Percentiles rank a stretch among this genome's conserved stretches.
phyloP scores from a whole-genome alignment of 768 basidiomycete species.

The Trichaptum fuscoviolaceum region DNA sequence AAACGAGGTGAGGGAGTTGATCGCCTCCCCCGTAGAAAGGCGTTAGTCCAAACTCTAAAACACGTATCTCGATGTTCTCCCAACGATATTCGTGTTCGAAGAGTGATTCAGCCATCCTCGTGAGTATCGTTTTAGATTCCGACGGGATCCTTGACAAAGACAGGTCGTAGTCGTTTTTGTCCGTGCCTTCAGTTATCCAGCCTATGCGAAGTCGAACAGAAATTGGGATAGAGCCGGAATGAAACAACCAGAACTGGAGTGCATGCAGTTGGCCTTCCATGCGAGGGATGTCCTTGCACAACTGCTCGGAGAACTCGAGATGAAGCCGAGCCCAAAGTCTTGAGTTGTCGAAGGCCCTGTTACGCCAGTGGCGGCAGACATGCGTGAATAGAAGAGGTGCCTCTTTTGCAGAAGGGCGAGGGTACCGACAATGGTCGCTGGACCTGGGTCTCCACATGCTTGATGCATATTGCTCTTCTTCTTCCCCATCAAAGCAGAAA shows the following conservation, averaged over 20 bases:
- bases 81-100: neutral
- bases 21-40: neutral
- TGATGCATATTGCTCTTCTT: too few species aligned
- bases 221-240: neutral
- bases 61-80: neutral
- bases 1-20: neutral
- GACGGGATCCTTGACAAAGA: neutral
- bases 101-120: neutral
- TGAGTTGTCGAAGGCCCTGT: neutral
- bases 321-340: constrained; percentile 1
- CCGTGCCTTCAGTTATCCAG: too few species aligned
- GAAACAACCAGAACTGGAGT: neutral
- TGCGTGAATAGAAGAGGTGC: neutral
- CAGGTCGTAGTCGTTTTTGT: too few species aligned
- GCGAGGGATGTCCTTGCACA: neutral
- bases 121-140: neutral
- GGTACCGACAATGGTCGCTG: neutral
- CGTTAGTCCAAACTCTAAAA: neutral
- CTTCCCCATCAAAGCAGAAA: too few species aligned
- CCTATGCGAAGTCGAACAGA: neutral
- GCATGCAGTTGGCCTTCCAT: neutral
- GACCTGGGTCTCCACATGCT: too few species aligned
- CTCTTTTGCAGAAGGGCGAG: neutral
- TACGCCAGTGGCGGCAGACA: neutral
- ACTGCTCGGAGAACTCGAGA: neutral